These are phyloP conservation scores for Lachancea cidri DNA, from an alignment of 805 yeast genomes.

Conservation along the genomic window DNA sequence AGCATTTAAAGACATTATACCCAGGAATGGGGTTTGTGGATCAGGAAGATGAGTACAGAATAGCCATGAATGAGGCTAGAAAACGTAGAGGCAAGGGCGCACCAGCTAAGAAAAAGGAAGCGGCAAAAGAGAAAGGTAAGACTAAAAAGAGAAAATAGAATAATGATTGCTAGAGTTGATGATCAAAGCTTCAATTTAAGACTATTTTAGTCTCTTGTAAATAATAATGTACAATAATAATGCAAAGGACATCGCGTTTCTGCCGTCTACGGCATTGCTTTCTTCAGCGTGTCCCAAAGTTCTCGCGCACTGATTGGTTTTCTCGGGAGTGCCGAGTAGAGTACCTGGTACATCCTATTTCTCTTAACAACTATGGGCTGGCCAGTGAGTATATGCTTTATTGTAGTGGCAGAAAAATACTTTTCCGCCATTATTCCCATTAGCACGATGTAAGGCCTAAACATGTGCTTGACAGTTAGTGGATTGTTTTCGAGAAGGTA, in stretches of 20 bases:
- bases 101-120: slow-evolving; percentile 64
- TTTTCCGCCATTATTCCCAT: slow-evolving; percentile 37
- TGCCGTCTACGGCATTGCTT: slow-evolving; percentile 1
- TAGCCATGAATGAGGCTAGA: slow-evolving; percentile 56
- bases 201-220: not conserved
- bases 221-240: not conserved
- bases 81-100: slow-evolving; percentile 89
- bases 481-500: slow-evolving; percentile 41
- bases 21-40: slow-evolving; percentile 50
- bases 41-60: slow-evolving; percentile 65
- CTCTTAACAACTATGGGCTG: slow-evolving; percentile 41
- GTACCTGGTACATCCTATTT: slow-evolving; percentile 42
- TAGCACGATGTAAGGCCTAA: slow-evolving; percentile 43
- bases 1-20: slow-evolving; percentile 50
- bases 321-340: slow-evolving; percentile 50
- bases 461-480: slow-evolving; percentile 39
- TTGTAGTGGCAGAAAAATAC: slow-evolving; percentile 39
- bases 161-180: not conserved
- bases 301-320: slow-evolving; percentile 27
- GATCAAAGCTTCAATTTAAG: no score
- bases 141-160: slow-evolving; percentile 34
- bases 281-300: slow-evolving; percentile 17
- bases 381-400: slow-evolving; percentile 42
- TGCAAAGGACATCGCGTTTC: not conserved
- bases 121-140: slow-evolving; percentile 33